These are phyloP conservation scores for Russula brevipes DNA, from an alignment of 768 basidiomycete species.

Conservation along the genomic window DNA sequence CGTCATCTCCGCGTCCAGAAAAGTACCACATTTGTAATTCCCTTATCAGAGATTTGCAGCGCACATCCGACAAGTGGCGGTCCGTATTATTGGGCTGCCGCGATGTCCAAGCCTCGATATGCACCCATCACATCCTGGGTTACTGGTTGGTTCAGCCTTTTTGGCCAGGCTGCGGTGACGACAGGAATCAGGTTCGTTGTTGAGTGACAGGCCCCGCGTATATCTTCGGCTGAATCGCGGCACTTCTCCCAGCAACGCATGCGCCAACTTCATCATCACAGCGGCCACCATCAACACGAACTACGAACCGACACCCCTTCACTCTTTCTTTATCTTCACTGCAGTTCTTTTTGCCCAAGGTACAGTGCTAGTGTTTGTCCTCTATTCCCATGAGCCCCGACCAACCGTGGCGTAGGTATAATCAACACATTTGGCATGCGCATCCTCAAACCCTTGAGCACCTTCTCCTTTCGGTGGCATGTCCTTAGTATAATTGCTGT, in stretches of 20 bases:
- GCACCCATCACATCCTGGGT: slow-evolving; percentile 70
- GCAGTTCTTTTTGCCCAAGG: slow-evolving; percentile 64
- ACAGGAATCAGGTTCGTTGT: slow-evolving; percentile 56
- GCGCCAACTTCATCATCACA: slow-evolving; percentile 64
- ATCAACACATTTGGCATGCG: slow-evolving; percentile 74
- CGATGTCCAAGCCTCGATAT: slow-evolving; percentile 52
- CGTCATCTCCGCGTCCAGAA: slow-evolving; percentile 18
- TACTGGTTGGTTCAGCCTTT: slow-evolving; percentile 69
- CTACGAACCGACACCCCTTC: slow-evolving; percentile 54
- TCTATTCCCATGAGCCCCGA: neutral
- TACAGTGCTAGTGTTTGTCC: slow-evolving; percentile 4
- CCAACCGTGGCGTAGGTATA: slow-evolving; percentile 36
- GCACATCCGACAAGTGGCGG: slow-evolving; percentile 70
- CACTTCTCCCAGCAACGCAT: slow-evolving; percentile 46
- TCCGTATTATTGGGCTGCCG: slow-evolving; percentile 76
- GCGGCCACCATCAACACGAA: slow-evolving; percentile 51
- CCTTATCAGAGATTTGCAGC: slow-evolving; percentile 40
- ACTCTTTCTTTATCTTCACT: slow-evolving; percentile 63
- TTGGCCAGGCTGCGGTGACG: slow-evolving; percentile 73
- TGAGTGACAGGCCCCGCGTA: neutral
- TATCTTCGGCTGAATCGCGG: neutral
- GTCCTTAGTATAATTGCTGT: slow-evolving; percentile 64
- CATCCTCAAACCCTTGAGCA: slow-evolving; percentile 61
- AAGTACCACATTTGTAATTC: neutral
- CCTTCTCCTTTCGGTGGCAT: slow-evolving; percentile 70